phyloP scores from a whole-genome alignment of 2,329 filamentous ascomycete species.

The Davidsoniella australis region DNA sequence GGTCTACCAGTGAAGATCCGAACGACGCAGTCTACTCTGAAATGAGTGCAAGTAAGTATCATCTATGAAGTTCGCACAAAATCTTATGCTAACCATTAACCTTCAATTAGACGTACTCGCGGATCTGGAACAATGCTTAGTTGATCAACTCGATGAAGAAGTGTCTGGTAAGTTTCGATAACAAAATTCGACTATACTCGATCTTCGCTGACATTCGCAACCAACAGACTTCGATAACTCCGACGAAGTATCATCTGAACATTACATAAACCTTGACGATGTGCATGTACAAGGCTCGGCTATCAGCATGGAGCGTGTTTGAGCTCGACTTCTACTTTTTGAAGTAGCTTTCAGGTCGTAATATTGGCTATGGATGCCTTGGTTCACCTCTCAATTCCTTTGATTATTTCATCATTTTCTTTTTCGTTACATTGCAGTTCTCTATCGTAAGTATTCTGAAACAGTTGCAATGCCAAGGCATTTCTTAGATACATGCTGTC shows the following conservation, averaged over 20 bases:
- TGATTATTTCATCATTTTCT: too few species aligned
- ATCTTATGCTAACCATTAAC: background rate
- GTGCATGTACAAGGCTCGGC: background rate
- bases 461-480: too few species aligned
- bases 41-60: constrained; percentile 23
- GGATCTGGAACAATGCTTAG: constrained; percentile 34
- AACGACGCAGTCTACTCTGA: constrained; percentile 19
- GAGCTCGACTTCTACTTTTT: background rate
- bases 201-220: background rate
- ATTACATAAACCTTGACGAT: constrained; percentile 5
- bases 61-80: background rate
- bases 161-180: constrained; percentile 34
- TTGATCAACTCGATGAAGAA: constrained; percentile 41
- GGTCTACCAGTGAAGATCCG: constrained; percentile 18
- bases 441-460: too few species aligned
- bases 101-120: constrained; percentile 24
- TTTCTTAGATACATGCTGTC: too few species aligned
- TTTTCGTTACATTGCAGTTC: too few species aligned
- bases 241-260: constrained; percentile 2
- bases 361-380: too few species aligned
- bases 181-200: too few species aligned
- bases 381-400: too few species aligned
- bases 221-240: constrained; percentile 6
- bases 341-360: too few species aligned
- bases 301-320: background rate